Evolutionary conservation across 352 stramenopile species (phyloP).

Genomic region (Globisporangium polare): DNA sequence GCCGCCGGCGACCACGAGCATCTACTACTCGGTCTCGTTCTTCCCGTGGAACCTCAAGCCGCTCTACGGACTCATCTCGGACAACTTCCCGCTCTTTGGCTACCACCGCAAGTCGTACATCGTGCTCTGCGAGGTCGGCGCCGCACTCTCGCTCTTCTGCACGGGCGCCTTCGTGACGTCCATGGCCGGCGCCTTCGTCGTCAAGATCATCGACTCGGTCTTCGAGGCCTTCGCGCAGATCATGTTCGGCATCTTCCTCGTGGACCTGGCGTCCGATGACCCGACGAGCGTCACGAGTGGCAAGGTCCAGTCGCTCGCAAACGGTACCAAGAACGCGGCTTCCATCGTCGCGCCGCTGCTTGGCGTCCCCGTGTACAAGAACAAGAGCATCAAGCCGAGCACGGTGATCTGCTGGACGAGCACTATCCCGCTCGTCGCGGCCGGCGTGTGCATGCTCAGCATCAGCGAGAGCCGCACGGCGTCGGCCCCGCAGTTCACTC

Average conservation of each 20-base stretch:
- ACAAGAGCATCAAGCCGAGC: conserved; percentile 44
- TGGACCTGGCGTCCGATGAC: conserved; percentile 56
- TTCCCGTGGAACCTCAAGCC: conserved; percentile 87
- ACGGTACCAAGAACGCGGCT: conserved; percentile 59
- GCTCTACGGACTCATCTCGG: conserved; percentile 73
- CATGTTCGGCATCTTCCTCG: conserved; percentile 77
- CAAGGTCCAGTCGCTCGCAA: conserved; percentile 64
- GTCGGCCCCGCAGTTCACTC: not conserved
- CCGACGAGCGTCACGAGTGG: conserved; percentile 52
- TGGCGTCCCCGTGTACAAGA: conserved; percentile 63
- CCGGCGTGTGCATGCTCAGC: conserved; percentile 39
- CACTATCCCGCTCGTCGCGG: conserved; percentile 49
- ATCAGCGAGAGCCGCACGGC: conserved; percentile 33
- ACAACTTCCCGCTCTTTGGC: conserved; percentile 65
- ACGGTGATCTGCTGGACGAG: conserved; percentile 64
- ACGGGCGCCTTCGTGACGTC: conserved; percentile 54
- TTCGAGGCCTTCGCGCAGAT: conserved; percentile 78
- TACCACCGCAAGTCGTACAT: conserved; percentile 86
- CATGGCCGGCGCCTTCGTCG: conserved; percentile 56
- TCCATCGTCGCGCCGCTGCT: conserved; percentile 58
- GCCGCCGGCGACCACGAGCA: conserved; percentile 62
- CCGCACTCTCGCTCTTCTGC: conserved; percentile 47
- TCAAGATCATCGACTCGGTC: conserved; percentile 62
- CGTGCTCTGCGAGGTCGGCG: conserved; percentile 56
- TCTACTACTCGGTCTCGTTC: conserved; percentile 83